Evolutionary conservation across 2,329 filamentous ascomycete genomes (phyloP).

Genomic region (Penicillium sp.): DNA sequence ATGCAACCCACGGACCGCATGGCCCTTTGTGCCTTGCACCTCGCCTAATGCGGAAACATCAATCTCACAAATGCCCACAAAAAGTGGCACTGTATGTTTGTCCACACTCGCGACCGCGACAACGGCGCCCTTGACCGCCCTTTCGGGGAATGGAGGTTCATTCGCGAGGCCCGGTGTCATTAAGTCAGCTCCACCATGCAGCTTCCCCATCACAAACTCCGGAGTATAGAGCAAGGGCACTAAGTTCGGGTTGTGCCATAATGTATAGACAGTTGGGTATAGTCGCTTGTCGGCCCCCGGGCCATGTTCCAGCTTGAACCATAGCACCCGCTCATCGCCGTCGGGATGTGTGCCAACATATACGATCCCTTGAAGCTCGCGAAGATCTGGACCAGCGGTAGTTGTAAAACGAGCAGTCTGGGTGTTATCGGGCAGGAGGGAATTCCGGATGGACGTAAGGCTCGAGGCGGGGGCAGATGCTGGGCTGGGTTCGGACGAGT

Average conservation of each 20-base stretch:
- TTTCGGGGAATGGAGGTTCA: conserved; percentile 60
- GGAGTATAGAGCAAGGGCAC: conserved; percentile 64
- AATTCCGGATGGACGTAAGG: conserved; percentile 52
- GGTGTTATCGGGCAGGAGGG: conserved; percentile 61
- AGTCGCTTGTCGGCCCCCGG: conserved; percentile 40
- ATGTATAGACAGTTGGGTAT: conserved; percentile 58
- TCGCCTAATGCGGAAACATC: conserved; percentile 55
- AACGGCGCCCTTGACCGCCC: conserved; percentile 58
- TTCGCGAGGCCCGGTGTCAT: conserved; percentile 67
- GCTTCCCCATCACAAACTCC: conserved; percentile 56
- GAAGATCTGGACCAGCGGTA: conserved; percentile 60
- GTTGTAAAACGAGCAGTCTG: conserved; percentile 64
- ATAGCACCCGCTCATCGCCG: conserved; percentile 59
- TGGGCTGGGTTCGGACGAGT: conserved; percentile 24
- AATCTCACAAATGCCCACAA: conserved; percentile 63
- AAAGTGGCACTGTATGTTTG: conserved; percentile 59
- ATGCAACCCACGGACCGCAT: conserved; percentile 63
- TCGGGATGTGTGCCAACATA: conserved; percentile 60
- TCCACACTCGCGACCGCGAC: conserved; percentile 63
- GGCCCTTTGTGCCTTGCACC: conserved; percentile 61
- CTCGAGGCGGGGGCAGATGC: conserved; percentile 43
- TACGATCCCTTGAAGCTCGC: conserved; percentile 60
- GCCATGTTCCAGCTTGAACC: conserved; percentile 61
- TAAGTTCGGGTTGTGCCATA: conserved; percentile 62
- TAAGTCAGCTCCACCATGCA: conserved; percentile 63